These are phyloP conservation scores for Gentiana dahurica DNA, from an alignment of 257 asterid species.

Conservation along the genomic window DNA sequence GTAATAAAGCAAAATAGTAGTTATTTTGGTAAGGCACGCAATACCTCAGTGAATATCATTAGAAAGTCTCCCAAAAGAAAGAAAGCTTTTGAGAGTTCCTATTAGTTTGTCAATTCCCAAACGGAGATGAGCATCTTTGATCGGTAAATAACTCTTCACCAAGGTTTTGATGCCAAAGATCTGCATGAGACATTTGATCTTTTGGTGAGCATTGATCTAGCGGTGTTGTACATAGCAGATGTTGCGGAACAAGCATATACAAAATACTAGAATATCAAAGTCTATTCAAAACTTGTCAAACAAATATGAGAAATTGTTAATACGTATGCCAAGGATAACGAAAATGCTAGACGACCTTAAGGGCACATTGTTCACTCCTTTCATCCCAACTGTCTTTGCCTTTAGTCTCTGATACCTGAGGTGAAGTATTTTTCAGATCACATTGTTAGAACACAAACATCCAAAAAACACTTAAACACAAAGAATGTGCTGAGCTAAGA, in stretches of 20 bases:
- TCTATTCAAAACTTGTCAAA: neutral
- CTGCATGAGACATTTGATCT: conserved; percentile 29
- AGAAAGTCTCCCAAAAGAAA: conserved; percentile 66
- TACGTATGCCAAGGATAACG: too few relatives aligned
- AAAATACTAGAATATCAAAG: neutral
- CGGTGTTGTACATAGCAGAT: neutral
- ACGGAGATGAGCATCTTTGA: conserved; percentile 92
- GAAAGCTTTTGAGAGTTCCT: conserved; percentile 59
- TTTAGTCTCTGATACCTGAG: conserved; percentile 53
- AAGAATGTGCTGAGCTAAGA: conserved; percentile 6
- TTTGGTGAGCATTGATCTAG: neutral
- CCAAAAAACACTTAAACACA: neutral
- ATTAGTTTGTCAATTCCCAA: conserved; percentile 71
- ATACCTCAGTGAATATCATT: conserved; percentile 67
- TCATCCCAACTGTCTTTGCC: conserved; percentile 68
- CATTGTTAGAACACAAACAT: neutral
- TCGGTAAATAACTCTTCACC: conserved; percentile 96
- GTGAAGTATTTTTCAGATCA: conserved; percentile 13
- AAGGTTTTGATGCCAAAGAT: conserved; percentile 85
- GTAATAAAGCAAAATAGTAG: conserved; percentile 2
- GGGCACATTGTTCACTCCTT: conserved; percentile 75
- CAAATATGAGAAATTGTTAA: neutral
- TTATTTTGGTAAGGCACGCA: conserved; percentile 2
- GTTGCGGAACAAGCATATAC: neutral
- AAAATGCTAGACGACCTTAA: conserved; percentile 40